A percentile compares a stretch with the other conserved stretches of the same genome.
These are phyloP conservation scores for Chrysanthemum seticuspe DNA, from an alignment of 129 eudicot genomes.

Conservation along the genomic window DNA sequence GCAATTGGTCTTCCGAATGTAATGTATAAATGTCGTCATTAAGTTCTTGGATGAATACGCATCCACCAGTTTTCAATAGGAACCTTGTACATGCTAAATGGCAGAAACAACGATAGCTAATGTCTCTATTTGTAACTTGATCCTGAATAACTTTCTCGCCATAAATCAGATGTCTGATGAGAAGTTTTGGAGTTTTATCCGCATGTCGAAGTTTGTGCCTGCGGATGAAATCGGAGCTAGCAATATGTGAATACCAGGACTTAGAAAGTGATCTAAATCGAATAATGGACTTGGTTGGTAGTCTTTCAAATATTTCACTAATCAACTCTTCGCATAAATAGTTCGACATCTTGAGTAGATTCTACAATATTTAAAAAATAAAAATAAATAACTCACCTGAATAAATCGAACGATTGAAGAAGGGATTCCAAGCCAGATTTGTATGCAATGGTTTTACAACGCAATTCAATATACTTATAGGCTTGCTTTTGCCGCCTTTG, in stretches of 20 bases:
- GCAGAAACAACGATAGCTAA: no score
- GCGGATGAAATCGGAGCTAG: constrained; percentile 24
- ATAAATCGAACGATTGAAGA: no score
- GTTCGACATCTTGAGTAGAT: constrained; percentile 17
- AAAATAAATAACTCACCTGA: neutral
- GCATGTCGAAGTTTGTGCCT: constrained; percentile 13
- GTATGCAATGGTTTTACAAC: no score
- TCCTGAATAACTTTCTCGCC: no score
- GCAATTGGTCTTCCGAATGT: neutral
- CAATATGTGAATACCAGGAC: constrained; percentile 22
- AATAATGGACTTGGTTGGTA: constrained; percentile 33
- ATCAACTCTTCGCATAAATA: constrained; percentile 32
- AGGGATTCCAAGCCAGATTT: no score
- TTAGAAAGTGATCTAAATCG: constrained; percentile 36
- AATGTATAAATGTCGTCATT: neutral
- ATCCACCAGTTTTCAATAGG: no score
- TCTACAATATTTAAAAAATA: neutral
- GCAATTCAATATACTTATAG: no score
- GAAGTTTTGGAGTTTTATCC: neutral
- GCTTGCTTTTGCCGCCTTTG: no score
- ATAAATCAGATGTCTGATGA: neutral
- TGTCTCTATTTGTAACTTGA: no score
- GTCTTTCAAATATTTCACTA: constrained; percentile 26
- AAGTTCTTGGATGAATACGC: no score
- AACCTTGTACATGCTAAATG: no score